Evolutionary conservation across 495 filamentous ascomycete genomes (phyloP).

Genomic region (Talaromyces nanjingensis): DNA sequence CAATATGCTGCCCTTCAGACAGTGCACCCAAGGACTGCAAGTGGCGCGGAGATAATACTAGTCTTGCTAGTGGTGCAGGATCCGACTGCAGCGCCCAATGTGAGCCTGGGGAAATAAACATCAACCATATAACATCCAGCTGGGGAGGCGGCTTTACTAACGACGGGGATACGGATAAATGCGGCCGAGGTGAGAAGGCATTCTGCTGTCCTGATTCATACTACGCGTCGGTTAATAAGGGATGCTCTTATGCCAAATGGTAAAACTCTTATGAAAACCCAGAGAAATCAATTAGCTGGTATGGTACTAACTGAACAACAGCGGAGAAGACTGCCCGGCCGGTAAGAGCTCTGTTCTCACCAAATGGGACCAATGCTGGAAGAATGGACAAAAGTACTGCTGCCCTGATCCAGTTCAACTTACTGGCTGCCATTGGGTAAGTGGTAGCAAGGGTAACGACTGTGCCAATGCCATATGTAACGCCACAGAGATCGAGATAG

Average conservation of each 20-base stretch:
- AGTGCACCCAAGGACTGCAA: neutral
- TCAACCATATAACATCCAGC: neutral
- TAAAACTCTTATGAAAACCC: neutral
- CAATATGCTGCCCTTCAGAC: neutral
- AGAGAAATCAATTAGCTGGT: neutral
- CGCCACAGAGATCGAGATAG: neutral
- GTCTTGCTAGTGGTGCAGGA: neutral
- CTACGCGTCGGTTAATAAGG: neutral
- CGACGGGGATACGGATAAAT: neutral
- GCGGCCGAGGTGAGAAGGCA: neutral
- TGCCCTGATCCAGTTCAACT: constrained; percentile 1
- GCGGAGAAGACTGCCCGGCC: neutral
- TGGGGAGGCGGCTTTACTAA: neutral
- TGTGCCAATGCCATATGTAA: neutral
- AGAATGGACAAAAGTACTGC: neutral
- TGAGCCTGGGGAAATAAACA: constrained; percentile 3
- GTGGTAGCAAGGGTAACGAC: neutral
- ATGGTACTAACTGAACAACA: neutral
- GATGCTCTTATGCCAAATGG: constrained; percentile 1
- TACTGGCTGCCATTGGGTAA: neutral
- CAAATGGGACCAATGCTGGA: neutral
- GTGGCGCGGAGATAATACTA: neutral
- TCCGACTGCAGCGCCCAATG: neutral
- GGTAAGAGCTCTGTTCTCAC: neutral
- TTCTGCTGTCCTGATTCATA: constrained; percentile 2